Evolutionary conservation across 2,329 filamentous ascomycete genomes (phyloP).

Genomic region (Alternaria atra): DNA sequence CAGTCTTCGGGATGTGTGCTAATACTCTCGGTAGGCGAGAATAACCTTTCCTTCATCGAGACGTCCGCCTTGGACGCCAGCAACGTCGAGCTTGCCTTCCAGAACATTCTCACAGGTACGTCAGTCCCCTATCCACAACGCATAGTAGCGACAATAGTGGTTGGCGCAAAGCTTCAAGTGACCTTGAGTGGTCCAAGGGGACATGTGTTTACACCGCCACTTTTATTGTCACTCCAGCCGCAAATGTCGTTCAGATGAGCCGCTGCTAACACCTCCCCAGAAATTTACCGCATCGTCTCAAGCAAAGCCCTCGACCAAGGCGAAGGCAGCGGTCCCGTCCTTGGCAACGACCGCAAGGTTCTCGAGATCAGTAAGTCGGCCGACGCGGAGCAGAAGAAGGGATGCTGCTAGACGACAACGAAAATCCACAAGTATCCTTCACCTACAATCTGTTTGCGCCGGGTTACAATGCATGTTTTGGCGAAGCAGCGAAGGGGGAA

Average conservation of each 20-base stretch:
- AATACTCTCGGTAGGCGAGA: conserved; percentile 73
- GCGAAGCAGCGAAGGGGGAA: conserved; percentile 1
- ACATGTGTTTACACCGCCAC: conserved; percentile 22
- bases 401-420: conserved; percentile 73
- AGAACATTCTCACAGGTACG: conserved; percentile 98
- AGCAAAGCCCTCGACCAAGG: conserved; percentile 95
- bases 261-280: conserved; percentile 57
- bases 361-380: conserved; percentile 88
- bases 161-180: not conserved
- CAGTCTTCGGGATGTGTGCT: not conserved
- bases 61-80: conserved; percentile 98
- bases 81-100: conserved; percentile 99
- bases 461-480: conserved; percentile 17
- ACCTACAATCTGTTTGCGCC: conserved; percentile 28
- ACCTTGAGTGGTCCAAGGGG: not conserved
- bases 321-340: conserved; percentile 80
- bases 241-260: not conserved
- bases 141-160: not conserved
- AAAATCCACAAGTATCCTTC: conserved; percentile 14
- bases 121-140: not conserved
- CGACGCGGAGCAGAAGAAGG: conserved; percentile 79
- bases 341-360: conserved; percentile 75
- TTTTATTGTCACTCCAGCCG: conserved; percentile 7
- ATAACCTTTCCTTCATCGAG: conserved; percentile 98
- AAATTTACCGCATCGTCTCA: conserved; percentile 99